Conservation (phyloP, 805 yeast species). For the Schwanniomyces polymorphus region DNA sequence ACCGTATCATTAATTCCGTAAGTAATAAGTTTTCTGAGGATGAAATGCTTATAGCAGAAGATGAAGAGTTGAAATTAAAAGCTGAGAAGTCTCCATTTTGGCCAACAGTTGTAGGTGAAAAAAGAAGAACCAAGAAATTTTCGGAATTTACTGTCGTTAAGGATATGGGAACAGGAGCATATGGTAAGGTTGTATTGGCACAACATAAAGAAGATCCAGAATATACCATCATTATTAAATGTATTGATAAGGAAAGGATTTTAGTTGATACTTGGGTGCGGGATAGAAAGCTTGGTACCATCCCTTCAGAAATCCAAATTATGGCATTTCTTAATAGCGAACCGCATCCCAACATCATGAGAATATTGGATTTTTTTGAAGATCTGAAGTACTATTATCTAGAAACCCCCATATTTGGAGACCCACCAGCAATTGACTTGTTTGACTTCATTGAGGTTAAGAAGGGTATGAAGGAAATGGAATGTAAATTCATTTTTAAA, state of each 20-base stretch:
- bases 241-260: conserved; percentile 89
- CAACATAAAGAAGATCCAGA: conserved; percentile 60
- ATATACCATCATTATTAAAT: conserved; percentile 76
- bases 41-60: conserved; percentile 47
- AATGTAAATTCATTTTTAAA: conserved; percentile 72
- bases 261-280: conserved; percentile 97
- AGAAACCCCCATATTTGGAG: conserved; percentile 89
- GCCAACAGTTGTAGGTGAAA: conserved; percentile 58
- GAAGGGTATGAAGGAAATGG: conserved; percentile 75
- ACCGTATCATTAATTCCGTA: conserved; percentile 1
- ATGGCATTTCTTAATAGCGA: conserved; percentile 75
- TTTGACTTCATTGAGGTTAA: conserved; percentile 90
- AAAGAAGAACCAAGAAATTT: conserved; percentile 69
- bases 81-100: conserved; percentile 40
- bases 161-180: conserved; percentile 94
- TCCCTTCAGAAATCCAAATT: conserved; percentile 94
- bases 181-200: conserved; percentile 88
- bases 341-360: conserved; percentile 87
- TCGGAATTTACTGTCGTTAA: conserved; percentile 69
- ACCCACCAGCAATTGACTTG: conserved; percentile 86
- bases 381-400: conserved; percentile 87
- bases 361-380: conserved; percentile 88
- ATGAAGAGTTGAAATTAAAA: conserved; percentile 39
- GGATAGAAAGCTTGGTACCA: conserved; percentile 86
- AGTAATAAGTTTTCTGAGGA: conserved; percentile 32